Evolutionary conservation across 2,329 filamentous ascomycete genomes (phyloP), one percentile per base, ranked within the genome.

Genomic region (Amylocarpus encephaloides): DNA sequence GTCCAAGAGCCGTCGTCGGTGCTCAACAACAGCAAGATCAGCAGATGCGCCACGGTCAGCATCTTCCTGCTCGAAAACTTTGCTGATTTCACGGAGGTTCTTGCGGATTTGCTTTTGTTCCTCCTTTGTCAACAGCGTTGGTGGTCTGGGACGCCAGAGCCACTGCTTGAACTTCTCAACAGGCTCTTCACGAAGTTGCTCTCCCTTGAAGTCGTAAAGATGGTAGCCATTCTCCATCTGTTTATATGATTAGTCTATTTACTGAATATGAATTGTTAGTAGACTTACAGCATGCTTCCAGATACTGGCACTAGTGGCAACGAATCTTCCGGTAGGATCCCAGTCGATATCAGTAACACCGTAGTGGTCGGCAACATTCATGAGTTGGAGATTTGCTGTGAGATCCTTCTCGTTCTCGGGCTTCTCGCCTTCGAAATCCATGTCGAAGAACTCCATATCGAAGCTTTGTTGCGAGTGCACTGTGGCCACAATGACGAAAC

Each of bases 141-240:
- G 69, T 16, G 93, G 93, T 39, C 93, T 86, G 16, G 93, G 93
- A 40, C 93, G 86, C 93, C 93, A 98, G 56, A 88, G 71, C 73
- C 91, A 88, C 71, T 98, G 93, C 80, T 96, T 96, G 81, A 98
- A 97, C 71, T 94, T 94, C 60, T 98, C 93, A 52, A 95, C 79
- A 46, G 83, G 85, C 70, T 96, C 88, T 72, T 98, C 94, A 52
- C 90, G 85, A 48, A 98, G 82, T 48, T 86, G 80, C 62, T 87
- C 85, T 58, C 93, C 94, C 69, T 84, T 87, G 80, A 98, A 98
- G 68, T 95, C 91, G 79, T 96, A 97, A 55, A 98, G 75, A 70
- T 97, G 92, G 77, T 95, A 98, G 57, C 93, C 93, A 68, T 97
- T 98, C 77, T 98, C 93, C 89, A 97, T 95, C 88, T 95, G 66